Conservation (phyloP, 169 alveolate species). For the Eimeria maxima region DNA sequence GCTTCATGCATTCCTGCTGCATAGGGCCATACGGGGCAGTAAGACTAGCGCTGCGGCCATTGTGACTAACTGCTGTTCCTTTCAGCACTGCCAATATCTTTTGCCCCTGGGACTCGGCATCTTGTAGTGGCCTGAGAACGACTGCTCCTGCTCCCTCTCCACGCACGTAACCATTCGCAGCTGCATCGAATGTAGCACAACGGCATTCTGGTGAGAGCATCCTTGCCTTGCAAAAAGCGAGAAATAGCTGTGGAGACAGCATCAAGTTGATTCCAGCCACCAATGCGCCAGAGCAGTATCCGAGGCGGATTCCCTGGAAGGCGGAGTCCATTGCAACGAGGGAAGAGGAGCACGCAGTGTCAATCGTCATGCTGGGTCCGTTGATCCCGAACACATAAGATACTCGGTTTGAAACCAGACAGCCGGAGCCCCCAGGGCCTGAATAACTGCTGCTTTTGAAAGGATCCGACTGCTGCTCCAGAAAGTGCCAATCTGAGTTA, state of each 20-base stretch:
- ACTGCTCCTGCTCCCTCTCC: constrained; percentile 88
- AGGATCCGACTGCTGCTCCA: constrained; percentile 74
- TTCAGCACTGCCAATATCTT: constrained; percentile 73
- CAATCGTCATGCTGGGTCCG: constrained; percentile 89
- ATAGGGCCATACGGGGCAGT: constrained; percentile 90
- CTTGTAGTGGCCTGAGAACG: constrained; percentile 47
- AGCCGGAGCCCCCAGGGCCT: constrained; percentile 83
- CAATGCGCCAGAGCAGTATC: constrained; percentile 64
- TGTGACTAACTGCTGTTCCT: constrained; percentile 87
- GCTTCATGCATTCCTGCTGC: constrained; percentile 85
- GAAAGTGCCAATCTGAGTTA: constrained; percentile 86
- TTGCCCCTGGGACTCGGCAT: background rate
- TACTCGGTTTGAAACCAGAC: constrained; percentile 85
- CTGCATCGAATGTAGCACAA: constrained; percentile 87
- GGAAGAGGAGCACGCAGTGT: constrained; percentile 90
- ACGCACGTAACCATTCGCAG: constrained; percentile 88
- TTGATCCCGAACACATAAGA: constrained; percentile 82
- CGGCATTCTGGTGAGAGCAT: constrained; percentile 86
- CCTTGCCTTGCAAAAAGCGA: constrained; percentile 83
- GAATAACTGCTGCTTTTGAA: constrained; percentile 83
- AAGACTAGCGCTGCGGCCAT: constrained; percentile 86
- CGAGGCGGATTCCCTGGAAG: background rate
- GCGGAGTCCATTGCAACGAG: constrained; percentile 87
- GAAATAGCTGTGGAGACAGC: constrained; percentile 78
- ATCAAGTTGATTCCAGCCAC: constrained; percentile 85